A percentile compares a stretch with the other conserved stretches of the same genome.
These are phyloP conservation scores for Aotearoamyces nothofagi DNA, from an alignment of 2,329 filamentous ascomycete genomes.

Conservation along the genomic window DNA sequence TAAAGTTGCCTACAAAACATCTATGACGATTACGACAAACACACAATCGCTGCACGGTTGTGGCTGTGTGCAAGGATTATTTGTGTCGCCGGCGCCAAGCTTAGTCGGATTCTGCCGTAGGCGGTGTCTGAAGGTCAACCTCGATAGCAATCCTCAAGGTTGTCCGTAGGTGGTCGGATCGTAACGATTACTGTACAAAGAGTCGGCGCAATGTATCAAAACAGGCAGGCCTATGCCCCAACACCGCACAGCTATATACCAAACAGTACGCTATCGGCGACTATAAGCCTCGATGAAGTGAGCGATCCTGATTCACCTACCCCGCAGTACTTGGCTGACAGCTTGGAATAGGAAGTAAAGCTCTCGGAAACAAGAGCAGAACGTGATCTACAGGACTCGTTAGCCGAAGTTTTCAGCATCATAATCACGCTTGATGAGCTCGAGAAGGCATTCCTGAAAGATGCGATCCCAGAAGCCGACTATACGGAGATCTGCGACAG, in stretches of 20 bases:
- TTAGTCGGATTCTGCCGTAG: too few relatives aligned
- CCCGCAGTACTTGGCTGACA: too few relatives aligned
- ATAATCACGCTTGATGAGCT: conserved; percentile 90
- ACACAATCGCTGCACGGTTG: too few relatives aligned
- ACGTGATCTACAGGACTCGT: conserved; percentile 85
- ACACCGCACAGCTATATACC: conserved; percentile 61
- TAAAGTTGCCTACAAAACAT: too few relatives aligned
- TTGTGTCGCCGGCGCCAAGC: too few relatives aligned
- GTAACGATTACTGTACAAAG: too few relatives aligned
- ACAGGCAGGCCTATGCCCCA: conserved; percentile 22
- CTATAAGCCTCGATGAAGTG: conserved; percentile 88
- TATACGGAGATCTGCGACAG: conserved; percentile 95
- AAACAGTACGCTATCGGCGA: conserved; percentile 66
- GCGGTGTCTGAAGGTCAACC: too few relatives aligned
- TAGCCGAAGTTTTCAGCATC: conserved; percentile 96
- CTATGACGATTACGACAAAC: too few relatives aligned
- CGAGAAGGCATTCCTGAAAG: conserved; percentile 92
- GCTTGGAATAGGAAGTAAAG: conserved; percentile 90
- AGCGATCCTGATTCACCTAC: conserved; percentile 7
- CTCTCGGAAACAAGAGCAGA: conserved; percentile 75
- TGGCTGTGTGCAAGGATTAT: too few relatives aligned
- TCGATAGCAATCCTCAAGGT: too few relatives aligned
- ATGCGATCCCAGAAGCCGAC: conserved; percentile 79
- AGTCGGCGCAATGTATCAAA: too few relatives aligned
- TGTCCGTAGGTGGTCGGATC: too few relatives aligned